phyloP scores from a whole-genome alignment of 768 basidiomycete species.

The Mycena vitilis region DNA sequence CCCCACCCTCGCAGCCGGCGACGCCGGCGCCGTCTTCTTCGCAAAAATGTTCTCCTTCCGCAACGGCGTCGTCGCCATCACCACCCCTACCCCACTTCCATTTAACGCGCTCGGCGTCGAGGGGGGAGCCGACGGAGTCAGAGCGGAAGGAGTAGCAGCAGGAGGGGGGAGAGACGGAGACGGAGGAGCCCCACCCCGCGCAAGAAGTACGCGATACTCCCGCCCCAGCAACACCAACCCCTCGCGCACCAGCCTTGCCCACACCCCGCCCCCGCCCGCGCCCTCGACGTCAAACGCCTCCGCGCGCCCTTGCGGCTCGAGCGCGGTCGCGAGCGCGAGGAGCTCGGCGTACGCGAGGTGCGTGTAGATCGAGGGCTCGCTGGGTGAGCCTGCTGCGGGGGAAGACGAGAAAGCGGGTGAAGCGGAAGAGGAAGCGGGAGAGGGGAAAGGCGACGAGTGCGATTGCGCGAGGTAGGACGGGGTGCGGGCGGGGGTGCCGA shows the following conservation, averaged over 20 bases:
- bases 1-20: slow-evolving; percentile 65
- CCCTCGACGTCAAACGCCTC: slow-evolving; percentile 33
- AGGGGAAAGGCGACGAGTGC: slow-evolving; percentile 40
- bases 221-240: slow-evolving; percentile 69
- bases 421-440: slow-evolving; percentile 32
- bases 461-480: too few species aligned
- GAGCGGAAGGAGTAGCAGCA: slow-evolving; percentile 21
- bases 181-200: slow-evolving; percentile 59
- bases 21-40: slow-evolving; percentile 52
- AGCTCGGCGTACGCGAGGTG: slow-evolving; percentile 79
- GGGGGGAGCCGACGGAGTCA: too few species aligned
- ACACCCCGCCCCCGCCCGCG: slow-evolving; percentile 65
- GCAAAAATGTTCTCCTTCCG: slow-evolving; percentile 58
- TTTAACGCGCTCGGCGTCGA: too few species aligned
- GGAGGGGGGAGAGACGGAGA: slow-evolving; percentile 27
- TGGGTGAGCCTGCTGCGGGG: slow-evolving; percentile 65
- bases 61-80: slow-evolving; percentile 36
- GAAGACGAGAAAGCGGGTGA: slow-evolving; percentile 40
- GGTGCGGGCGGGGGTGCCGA: too few species aligned
- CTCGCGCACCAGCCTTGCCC: slow-evolving; percentile 58
- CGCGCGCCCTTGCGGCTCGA: slow-evolving; percentile 39
- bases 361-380: slow-evolving; percentile 56
- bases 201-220: slow-evolving; percentile 76
- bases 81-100: too few species aligned
- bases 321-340: slow-evolving; percentile 55